Evolutionary conservation across 768 basidiomycete species (phyloP).

Genomic region (Lenzites betulinus): DNA sequence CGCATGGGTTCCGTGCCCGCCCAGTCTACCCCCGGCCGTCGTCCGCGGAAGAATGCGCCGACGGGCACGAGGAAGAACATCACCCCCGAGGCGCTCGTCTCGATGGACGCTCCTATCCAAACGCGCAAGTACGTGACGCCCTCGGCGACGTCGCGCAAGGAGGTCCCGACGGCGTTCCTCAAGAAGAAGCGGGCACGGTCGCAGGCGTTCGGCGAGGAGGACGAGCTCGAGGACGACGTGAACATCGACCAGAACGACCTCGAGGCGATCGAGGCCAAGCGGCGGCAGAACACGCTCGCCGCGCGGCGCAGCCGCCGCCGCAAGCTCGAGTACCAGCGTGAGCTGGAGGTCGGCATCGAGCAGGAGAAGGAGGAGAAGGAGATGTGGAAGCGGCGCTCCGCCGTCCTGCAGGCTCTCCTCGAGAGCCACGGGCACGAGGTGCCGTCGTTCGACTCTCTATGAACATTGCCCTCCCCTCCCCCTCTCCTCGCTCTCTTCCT

Average conservation of each 20-base stretch:
- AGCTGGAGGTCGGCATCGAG: constrained; percentile 60
- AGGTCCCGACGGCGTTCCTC: constrained; percentile 66
- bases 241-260: constrained; percentile 50
- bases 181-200: constrained; percentile 60
- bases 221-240: constrained; percentile 47
- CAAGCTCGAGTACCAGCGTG: constrained; percentile 68
- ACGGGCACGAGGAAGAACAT: constrained; percentile 77
- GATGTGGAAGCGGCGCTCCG: constrained; percentile 60
- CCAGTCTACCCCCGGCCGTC: constrained; percentile 18
- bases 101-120: constrained; percentile 80
- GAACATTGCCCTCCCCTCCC: constrained; percentile 8
- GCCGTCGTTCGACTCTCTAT: constrained; percentile 34
- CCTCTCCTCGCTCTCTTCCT: not conserved
- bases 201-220: constrained; percentile 49
- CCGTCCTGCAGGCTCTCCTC: constrained; percentile 51
- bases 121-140: constrained; percentile 70
- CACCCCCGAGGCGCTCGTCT: constrained; percentile 63
- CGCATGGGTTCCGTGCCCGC: constrained; percentile 26
- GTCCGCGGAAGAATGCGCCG: constrained; percentile 38
- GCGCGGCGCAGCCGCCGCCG: constrained; percentile 78
- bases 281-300: constrained; percentile 83
- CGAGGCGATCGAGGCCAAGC: constrained; percentile 76
- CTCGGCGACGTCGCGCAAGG: constrained; percentile 78
- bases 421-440: constrained; percentile 57
- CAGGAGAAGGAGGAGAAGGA: constrained; percentile 58